Evolutionary conservation across 2,329 filamentous ascomycete genomes (phyloP), one percentile per base, ranked within the genome.

Genomic region (Sporothrix pallida): DNA sequence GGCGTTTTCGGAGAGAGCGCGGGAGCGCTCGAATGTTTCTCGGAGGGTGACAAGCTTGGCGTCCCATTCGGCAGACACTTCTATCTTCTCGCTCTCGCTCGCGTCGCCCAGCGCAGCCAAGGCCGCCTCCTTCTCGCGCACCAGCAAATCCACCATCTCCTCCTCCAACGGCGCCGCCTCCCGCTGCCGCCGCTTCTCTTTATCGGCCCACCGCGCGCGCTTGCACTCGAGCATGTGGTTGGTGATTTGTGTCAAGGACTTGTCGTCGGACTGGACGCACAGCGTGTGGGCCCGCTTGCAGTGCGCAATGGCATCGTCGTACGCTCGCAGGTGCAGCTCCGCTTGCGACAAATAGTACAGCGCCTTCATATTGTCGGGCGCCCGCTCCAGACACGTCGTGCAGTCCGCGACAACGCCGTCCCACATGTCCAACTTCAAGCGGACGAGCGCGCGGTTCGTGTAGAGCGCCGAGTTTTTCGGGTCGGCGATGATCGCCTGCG

Each of bases 391-490:
- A 76, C 92, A 94, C 70, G 89, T 86, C 71, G 91, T 83, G 80
- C 94, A 95, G 82, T 98, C 95, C 74, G 89, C 85, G 76, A 96
- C 91, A 68, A 92, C 94, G 10, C 87, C 90, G 44, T 93, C 87
- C 89, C 91, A 97, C 78, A 89, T 86, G 75, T 87, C 83, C 26
- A 97, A 87, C 82, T 92, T 93, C 74, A 96, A 86, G 56, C 94
- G 89, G 3, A 92, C 90, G 83, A 97, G 92, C 70, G 94, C 93
- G 72, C 95, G 93, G 83, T 98, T 98, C 54, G 94, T 95, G 83
- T 94, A 98, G 70, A 97, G 87, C 44, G 92, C 86, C 1, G 92
- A 89, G 80, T 97, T 96, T 72, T 85, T 87, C 3, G 92, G 87
- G 82, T 97, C 93, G 80, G 90, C 89, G 78, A 92, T 89, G 78